Conservation (phyloP, 2,329 filamentous ascomycete genomes). For the Diaporthe sp. region DNA sequence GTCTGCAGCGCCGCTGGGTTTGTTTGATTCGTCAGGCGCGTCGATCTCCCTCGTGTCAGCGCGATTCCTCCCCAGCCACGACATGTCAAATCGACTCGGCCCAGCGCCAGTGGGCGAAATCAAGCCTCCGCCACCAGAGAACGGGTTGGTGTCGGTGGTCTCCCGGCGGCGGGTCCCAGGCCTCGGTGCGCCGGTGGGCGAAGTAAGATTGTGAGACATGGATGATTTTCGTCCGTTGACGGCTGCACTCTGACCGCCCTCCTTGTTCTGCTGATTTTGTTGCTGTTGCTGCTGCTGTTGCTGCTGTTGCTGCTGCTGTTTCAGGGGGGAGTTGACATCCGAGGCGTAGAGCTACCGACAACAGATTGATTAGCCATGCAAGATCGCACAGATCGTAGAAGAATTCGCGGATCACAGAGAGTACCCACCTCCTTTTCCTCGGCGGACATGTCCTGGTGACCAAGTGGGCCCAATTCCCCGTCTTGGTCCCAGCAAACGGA, state of each 20-base stretch:
- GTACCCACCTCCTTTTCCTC: constrained; percentile 71
- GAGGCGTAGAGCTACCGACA: constrained; percentile 77
- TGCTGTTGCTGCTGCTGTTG: constrained; percentile 60
- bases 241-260: constrained; percentile 68
- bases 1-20: constrained; percentile 48
- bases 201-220: constrained; percentile 81
- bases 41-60: constrained; percentile 69
- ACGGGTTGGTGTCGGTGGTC: constrained; percentile 79
- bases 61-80: constrained; percentile 68
- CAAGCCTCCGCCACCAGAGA: constrained; percentile 60
- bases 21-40: constrained; percentile 63
- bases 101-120: constrained; percentile 69
- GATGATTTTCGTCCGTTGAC: constrained; percentile 84
- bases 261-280: constrained; percentile 70
- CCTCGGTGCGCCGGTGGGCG: constrained; percentile 78
- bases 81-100: constrained; percentile 72
- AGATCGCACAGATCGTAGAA: constrained; percentile 40
- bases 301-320: constrained; percentile 80
- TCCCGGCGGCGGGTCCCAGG: constrained; percentile 86
- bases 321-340: constrained; percentile 94
- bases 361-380: constrained; percentile 43
- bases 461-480: constrained; percentile 79
- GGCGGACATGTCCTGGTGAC: constrained; percentile 76
- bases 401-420: constrained; percentile 36
- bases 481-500: constrained; percentile 90